phyloP scores from a whole-genome alignment of 352 stramenopile species.

The Hyaloperonospora arabidopsidis region DNA sequence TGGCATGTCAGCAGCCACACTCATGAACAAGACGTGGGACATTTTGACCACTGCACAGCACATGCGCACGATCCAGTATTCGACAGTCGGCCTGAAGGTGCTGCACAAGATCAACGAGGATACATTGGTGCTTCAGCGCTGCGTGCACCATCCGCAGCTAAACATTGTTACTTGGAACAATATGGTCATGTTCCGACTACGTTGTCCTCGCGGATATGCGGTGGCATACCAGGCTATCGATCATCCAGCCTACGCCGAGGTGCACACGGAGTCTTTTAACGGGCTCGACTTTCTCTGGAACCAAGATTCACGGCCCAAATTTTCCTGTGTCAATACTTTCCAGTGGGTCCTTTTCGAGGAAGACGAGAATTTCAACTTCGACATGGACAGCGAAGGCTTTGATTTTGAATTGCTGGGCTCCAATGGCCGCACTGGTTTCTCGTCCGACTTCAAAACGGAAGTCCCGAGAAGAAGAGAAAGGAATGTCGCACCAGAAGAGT shows the following conservation, averaged over 20 bases:
- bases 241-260: constrained; percentile 29
- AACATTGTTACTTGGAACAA: constrained; percentile 43
- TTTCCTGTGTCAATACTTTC: constrained; percentile 38
- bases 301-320: constrained; percentile 26
- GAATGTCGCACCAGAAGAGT: constrained; percentile 3
- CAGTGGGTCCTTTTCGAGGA: constrained; percentile 40
- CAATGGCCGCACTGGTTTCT: constrained; percentile 25
- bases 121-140: constrained; percentile 35
- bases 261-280: constrained; percentile 31
- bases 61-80: constrained; percentile 47
- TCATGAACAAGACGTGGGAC: constrained; percentile 45
- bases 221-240: constrained; percentile 43
- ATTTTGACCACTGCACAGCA: constrained; percentile 45
- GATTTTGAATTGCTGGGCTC: constrained; percentile 33
- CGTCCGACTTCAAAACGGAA: constrained; percentile 12
- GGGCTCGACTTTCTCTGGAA: constrained; percentile 25
- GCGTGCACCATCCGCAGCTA: constrained; percentile 42
- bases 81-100: constrained; percentile 39
- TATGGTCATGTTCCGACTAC: constrained; percentile 46
- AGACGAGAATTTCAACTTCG: constrained; percentile 26
- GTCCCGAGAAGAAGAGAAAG: constrained; percentile 7
- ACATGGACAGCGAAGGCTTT: constrained; percentile 33
- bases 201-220: constrained; percentile 33
- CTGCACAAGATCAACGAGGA: constrained; percentile 47
- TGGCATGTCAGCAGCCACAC: constrained; percentile 24